Conservation (phyloP, 2,329 filamentous ascomycete species). For the Pseudocercospora vitis region DNA sequence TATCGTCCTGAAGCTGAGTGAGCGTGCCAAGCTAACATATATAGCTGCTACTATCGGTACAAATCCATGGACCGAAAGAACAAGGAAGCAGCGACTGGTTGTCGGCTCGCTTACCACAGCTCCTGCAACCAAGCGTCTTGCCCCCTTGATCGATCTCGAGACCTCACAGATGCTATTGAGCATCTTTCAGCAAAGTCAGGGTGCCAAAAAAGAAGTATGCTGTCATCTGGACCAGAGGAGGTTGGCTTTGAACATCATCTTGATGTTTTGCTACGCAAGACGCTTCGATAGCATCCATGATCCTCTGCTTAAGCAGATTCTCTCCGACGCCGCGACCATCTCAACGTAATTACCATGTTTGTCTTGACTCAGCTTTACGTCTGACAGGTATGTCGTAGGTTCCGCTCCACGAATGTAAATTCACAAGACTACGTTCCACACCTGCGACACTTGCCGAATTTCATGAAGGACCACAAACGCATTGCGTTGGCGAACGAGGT, state of each 20-base stretch:
- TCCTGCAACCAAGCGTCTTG: slow-evolving; percentile 3
- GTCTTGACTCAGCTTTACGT: neutral
- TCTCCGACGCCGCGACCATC: slow-evolving; percentile 2
- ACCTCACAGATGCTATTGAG: slow-evolving; percentile 1
- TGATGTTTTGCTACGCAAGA: slow-evolving; percentile 8
- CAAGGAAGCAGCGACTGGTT: slow-evolving; percentile 6
- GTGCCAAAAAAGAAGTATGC: neutral
- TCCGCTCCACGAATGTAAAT: slow-evolving; percentile 8
- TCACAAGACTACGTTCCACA: slow-evolving; percentile 11
- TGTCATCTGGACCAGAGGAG: slow-evolving; percentile 5
- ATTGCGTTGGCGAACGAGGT: slow-evolving; percentile 3
- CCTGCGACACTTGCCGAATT: neutral
- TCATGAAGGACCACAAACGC: neutral
- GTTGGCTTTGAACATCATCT: slow-evolving; percentile 10
- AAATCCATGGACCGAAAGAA: slow-evolving; percentile 10
- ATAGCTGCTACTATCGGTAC: slow-evolving; percentile 10
- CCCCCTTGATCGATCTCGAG: neutral
- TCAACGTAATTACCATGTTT: neutral
- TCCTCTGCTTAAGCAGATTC: neutral
- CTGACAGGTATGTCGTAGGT: neutral
- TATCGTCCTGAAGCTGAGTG: neutral
- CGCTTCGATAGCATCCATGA: slow-evolving; percentile 4
- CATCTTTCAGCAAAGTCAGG: neutral
- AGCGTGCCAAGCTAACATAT: neutral
- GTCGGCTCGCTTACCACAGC: slow-evolving; percentile 6